Percentiles rank a stretch among this genome's conserved stretches.
These are phyloP conservation scores for Helicostylum pulchrum DNA, from an alignment of 192 early-diverging fungal genomes.

Conservation along the genomic window DNA sequence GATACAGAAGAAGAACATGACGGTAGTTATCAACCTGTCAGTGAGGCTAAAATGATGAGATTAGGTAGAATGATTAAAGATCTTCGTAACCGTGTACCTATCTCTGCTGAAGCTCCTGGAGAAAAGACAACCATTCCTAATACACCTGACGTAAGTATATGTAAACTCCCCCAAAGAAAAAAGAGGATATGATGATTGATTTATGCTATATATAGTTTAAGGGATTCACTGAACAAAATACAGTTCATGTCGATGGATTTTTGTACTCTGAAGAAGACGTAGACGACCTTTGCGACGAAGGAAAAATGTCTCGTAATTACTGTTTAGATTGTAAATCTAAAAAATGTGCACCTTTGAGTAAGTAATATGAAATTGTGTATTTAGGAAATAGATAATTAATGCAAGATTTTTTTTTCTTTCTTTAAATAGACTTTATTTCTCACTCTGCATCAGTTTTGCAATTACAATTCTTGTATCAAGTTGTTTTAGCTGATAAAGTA, in stretches of 20 bases:
- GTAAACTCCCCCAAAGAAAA: background rate
- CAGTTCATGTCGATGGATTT: conserved; percentile 58
- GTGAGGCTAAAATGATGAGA: conserved; percentile 29
- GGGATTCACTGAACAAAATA: conserved; percentile 48
- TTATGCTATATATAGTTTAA: conserved; percentile 41
- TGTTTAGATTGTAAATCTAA: conserved; percentile 52
- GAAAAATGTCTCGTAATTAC: conserved; percentile 51
- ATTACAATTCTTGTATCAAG: conserved; percentile 53
- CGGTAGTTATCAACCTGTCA: conserved; percentile 27
- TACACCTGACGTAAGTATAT: conserved; percentile 39
- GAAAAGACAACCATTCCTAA: conserved; percentile 46
- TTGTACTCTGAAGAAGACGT: conserved; percentile 57
- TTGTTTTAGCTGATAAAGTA: conserved; percentile 38
- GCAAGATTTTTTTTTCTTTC: background rate
- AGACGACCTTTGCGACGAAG: conserved; percentile 55
- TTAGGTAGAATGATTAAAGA: conserved; percentile 53
- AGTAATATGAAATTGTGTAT: conserved; percentile 8
- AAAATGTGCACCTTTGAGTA: conserved; percentile 43
- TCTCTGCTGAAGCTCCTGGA: conserved; percentile 52
- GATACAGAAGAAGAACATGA: conserved; percentile 25
- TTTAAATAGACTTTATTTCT: conserved; percentile 50
- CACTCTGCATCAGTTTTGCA: conserved; percentile 56
- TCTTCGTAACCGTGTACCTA: conserved; percentile 44
- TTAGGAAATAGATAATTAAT: background rate
- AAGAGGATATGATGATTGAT: background rate